phyloP scores from a whole-genome alignment of 306 rosid species.

The Ammopiptanthus mongolicus region DNA sequence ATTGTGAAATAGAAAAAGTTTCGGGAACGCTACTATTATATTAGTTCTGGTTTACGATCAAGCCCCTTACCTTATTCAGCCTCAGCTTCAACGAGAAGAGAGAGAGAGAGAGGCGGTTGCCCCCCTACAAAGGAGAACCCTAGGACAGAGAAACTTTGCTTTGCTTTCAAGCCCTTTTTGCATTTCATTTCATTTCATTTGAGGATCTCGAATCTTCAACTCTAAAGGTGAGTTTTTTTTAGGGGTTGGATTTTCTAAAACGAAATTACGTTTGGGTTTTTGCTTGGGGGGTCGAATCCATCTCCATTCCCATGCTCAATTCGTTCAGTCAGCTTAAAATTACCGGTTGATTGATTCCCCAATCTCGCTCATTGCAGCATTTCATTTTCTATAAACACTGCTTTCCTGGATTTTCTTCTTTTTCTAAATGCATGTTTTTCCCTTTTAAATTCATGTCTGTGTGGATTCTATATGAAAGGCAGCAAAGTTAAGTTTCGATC shows the following conservation, averaged over 20 bases:
- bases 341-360: neutral
- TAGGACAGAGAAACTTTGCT: constrained; percentile 19
- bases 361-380: constrained; percentile 10
- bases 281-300: neutral
- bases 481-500: neutral
- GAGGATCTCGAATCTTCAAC: constrained; percentile 45
- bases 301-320: constrained; percentile 1
- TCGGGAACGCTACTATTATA: neutral
- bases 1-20: neutral
- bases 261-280: neutral
- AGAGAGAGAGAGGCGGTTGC: neutral
- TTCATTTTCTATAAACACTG: neutral
- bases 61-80: constrained; percentile 5
- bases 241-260: neutral
- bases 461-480: neutral
- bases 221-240: constrained; percentile 21
- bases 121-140: constrained; percentile 29
- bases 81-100: constrained; percentile 28
- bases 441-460: neutral
- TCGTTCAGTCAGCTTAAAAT: neutral
- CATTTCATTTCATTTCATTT: constrained; percentile 36
- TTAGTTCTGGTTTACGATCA: neutral
- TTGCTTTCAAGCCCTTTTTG: constrained; percentile 20
- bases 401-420: neutral
- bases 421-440: neutral